Conservation (phyloP, 495 filamentous ascomycete genomes). For the Penicillium odoratum region DNA sequence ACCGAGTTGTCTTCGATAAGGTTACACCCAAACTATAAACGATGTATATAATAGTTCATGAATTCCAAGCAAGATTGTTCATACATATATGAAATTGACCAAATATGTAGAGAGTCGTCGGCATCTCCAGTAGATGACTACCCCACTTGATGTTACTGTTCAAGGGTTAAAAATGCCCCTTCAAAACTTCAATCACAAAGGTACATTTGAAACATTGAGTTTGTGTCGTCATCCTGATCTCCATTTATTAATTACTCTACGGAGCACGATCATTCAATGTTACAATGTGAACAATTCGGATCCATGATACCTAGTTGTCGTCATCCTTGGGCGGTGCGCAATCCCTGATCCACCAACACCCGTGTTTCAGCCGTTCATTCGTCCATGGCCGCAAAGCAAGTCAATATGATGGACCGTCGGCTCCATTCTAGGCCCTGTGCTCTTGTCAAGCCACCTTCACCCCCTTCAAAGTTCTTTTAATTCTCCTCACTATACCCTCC, state of each 20-base stretch:
- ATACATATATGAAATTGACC: not conserved
- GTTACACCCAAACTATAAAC: conserved; percentile 52
- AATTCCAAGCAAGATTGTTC: not conserved
- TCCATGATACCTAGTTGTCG: conserved; percentile 1
- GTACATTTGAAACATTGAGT: not conserved
- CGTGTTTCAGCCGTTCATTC: conserved; percentile 11
- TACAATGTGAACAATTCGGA: not conserved
- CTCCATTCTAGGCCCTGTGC: conserved; percentile 1
- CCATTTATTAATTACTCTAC: not conserved
- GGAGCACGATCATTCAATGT: not conserved
- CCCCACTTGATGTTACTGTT: not conserved
- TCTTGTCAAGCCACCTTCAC: not conserved
- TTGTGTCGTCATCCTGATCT: conserved; percentile 2
- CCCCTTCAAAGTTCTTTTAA: not conserved
- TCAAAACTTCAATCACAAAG: not conserved
- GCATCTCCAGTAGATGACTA: not conserved
- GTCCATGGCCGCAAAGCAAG: not conserved
- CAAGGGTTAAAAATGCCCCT: not conserved
- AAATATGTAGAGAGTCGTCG: too few species aligned
- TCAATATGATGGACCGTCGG: not conserved
- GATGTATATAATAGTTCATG: conserved; percentile 8
- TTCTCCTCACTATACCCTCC: not conserved
- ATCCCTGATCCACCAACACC: conserved; percentile 1
- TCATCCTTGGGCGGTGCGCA: conserved; percentile 7
- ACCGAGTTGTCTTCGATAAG: conserved; percentile 68